Percentiles rank a stretch among this genome's conserved stretches.
phyloP scores from a whole-genome alignment of 106 monocot species.

The Dioscorea dumetorum region DNA sequence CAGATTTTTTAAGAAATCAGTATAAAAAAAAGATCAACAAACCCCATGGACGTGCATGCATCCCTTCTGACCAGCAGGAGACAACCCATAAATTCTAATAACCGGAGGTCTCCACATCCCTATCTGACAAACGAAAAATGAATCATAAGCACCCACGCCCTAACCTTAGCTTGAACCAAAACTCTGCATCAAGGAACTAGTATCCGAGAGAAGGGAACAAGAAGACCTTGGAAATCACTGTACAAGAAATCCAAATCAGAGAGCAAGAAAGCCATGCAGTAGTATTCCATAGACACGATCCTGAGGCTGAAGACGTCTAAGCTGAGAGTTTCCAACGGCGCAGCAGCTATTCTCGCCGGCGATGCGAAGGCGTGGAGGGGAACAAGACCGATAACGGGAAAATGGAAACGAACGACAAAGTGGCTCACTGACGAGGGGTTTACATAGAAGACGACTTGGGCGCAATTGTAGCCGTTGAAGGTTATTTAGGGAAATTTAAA shows the following conservation, averaged over 20 bases:
- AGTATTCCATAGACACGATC: conserved; percentile 91
- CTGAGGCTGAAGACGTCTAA: conserved; percentile 49
- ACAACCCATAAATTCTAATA: conserved; percentile 79
- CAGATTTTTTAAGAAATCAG: not conserved
- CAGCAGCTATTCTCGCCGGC: not conserved
- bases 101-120: conserved; percentile 70
- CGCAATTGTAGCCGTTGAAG: not conserved
- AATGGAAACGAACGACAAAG: not conserved
- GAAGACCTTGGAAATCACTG: conserved; percentile 64
- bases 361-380: not conserved
- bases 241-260: conserved; percentile 63
- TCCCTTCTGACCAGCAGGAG: conserved; percentile 86
- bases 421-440: too few relatives aligned
- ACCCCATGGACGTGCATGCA: conserved; percentile 94
- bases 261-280: conserved; percentile 86
- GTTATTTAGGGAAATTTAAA: not conserved
- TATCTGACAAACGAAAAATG: conserved; percentile 25
- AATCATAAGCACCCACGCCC: not conserved
- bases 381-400: not conserved
- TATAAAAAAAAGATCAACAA: conserved; percentile 1
- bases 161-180: not conserved
- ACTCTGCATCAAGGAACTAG: not conserved
- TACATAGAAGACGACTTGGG: not conserved
- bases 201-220: not conserved
- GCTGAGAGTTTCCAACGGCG: not conserved